phyloP scores from a whole-genome alignment of 495 filamentous ascomycete genomes.

The Daldinia vernicosa region DNA sequence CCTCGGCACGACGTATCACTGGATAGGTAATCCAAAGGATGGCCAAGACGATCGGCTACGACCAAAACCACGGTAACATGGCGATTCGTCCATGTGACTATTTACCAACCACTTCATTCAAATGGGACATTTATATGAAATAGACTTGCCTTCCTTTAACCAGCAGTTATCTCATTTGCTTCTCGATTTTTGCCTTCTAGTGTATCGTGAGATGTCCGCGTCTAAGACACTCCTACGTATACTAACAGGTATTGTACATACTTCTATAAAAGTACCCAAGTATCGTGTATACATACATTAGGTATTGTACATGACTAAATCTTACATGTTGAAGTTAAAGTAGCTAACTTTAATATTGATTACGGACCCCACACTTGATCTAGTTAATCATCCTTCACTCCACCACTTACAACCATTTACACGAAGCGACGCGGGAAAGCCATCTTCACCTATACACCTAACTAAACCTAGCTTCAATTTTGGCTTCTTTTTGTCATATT shows the following conservation, averaged over 20 bases:
- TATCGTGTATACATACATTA: too few relatives aligned
- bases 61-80: conserved; percentile 26
- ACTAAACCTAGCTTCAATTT: conserved; percentile 19
- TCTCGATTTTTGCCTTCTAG: not conserved
- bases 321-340: not conserved
- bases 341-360: not conserved
- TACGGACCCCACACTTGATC: conserved; percentile 27
- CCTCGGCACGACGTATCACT: conserved; percentile 2
- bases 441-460: conserved; percentile 4
- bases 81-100: conserved; percentile 28
- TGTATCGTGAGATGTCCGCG: not conserved
- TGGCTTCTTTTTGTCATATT: not conserved
- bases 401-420: not conserved
- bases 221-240: too few relatives aligned
- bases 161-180: not conserved
- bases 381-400: conserved; percentile 23
- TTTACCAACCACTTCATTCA: conserved; percentile 24
- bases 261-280: conserved; percentile 5
- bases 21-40: not conserved
- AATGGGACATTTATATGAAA: not conserved
- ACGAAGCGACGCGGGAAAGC: not conserved
- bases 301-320: too few relatives aligned
- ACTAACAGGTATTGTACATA: too few relatives aligned
- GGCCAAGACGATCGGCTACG: conserved; percentile 19
- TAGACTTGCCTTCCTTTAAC: conserved; percentile 1